phyloP scores from a whole-genome alignment of 345 rosid genomes.

The Euphorbia lathyris region DNA sequence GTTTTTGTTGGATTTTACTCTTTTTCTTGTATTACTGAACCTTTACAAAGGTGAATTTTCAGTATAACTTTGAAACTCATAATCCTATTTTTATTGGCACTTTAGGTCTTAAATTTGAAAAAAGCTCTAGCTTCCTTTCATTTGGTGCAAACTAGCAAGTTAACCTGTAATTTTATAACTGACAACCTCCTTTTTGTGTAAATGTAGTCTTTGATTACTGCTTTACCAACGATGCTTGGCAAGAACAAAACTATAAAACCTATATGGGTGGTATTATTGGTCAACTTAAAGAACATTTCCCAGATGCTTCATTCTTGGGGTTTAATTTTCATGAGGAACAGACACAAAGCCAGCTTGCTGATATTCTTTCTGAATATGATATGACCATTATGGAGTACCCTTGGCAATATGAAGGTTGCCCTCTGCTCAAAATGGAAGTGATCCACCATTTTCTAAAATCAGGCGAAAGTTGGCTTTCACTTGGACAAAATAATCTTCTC shows the following conservation, averaged over 20 bases:
- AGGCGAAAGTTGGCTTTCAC: constrained; percentile 91
- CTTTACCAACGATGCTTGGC: constrained; percentile 66
- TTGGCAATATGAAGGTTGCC: constrained; percentile 88
- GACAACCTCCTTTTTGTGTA: constrained; percentile 16
- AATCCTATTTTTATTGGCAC: not conserved
- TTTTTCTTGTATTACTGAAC: not conserved
- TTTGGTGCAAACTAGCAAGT: constrained; percentile 2
- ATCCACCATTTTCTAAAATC: constrained; percentile 91
- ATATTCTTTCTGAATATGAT: constrained; percentile 61
- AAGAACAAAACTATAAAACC: constrained; percentile 54
- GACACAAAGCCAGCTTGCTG: constrained; percentile 50
- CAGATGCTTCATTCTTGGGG: constrained; percentile 75
- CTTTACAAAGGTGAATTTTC: not conserved
- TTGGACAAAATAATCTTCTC: constrained; percentile 68
- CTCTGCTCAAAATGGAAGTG: constrained; percentile 73
- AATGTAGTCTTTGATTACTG: constrained; percentile 83
- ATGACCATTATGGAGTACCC: constrained; percentile 97
- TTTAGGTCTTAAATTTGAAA: not conserved
- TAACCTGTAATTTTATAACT: constrained; percentile 5
- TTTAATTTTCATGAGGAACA: constrained; percentile 88
- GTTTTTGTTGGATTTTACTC: not conserved
- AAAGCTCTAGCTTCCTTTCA: constrained; percentile 1
- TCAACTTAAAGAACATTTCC: constrained; percentile 68
- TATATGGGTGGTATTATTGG: constrained; percentile 62
- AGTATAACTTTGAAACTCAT: not conserved